Evolutionary conservation across 2,329 filamentous ascomycete genomes (phyloP).

Genomic region (Xylaria arbuscula): DNA sequence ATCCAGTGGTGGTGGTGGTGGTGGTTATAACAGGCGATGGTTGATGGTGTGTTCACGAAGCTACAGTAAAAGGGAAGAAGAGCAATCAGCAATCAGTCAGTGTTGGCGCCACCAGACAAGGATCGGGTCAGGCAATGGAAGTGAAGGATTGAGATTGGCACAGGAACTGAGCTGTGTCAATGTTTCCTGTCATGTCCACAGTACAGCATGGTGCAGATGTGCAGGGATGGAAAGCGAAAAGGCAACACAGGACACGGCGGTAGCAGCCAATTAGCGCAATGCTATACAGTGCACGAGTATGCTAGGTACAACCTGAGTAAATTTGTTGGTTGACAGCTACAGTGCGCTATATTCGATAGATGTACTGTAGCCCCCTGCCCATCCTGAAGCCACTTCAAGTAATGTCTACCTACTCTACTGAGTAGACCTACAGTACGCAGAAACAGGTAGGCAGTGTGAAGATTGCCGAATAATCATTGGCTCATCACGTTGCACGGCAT

Average conservation of each 20-base stretch:
- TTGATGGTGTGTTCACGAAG: not conserved
- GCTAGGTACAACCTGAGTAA: not conserved
- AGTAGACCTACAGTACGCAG: no score
- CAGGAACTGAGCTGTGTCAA: not conserved
- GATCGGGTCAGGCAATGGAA: not conserved
- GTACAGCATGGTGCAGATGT: not conserved
- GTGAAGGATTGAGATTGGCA: slow-evolving; percentile 1
- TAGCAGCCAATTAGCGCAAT: not conserved
- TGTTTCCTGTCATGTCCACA: not conserved
- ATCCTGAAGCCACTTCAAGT: no score
- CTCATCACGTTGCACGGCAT: slow-evolving; percentile 8
- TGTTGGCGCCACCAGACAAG: not conserved
- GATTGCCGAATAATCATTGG: not conserved
- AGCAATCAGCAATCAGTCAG: not conserved
- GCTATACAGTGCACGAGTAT: not conserved
- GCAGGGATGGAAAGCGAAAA: not conserved
- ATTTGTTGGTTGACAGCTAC: not conserved
- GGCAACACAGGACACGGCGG: not conserved
- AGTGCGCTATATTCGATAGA: not conserved
- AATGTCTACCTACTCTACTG: no score
- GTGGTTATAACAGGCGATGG: not conserved
- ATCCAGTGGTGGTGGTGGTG: not conserved
- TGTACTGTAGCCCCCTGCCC: slow-evolving; percentile 4
- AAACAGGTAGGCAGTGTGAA: not conserved
- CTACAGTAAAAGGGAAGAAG: not conserved